Evolutionary conservation across 345 rosid genomes (phyloP), one percentile per base, ranked within the genome.

Genomic region (Murraya koenigii): DNA sequence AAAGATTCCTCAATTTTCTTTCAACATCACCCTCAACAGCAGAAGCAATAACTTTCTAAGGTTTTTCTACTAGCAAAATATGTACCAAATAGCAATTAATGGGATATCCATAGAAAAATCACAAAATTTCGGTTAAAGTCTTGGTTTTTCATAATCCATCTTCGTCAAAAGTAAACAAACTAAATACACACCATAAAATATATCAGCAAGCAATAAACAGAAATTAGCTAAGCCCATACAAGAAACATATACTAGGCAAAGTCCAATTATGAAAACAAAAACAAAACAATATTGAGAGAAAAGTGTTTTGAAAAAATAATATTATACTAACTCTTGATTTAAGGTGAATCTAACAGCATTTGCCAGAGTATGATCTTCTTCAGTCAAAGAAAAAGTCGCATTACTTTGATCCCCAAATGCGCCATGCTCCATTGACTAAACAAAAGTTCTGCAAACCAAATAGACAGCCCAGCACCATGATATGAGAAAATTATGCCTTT

Each of bases 281-380:
- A 8, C 32, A 49, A 35, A 30, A 49, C 6, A 35, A 33, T 9
- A 66, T 68, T 14, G 4, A 11, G 4, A 66, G 56, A 66, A 58
- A 44, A 26, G 30, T 47, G 13, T 35, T 61, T 71, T 38, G 59
- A 14, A 52, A 11, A 56, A 64, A 52, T 15, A 55, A 75, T 71
- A 52, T 3, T 47, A 62, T 20, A 87, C 93, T 86, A 22, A 91
- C 99, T 96, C 98, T 88, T 96, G 99, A 86, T 94, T 92, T 83
- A 96, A 81, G 71, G 91, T 79, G 88, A 87, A 96, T 77, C 98
- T 85, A 74, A 96, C 85, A 36, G 97, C 82, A 77, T 94, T 96
- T 14, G 97, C 98, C 28, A 96, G 86, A 5, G 97, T 94, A 77
- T 96, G 98, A 80, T 91, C 98, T 77, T 94, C 99, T 23, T 89